Evolutionary conservation across 116 monocot genomes (phyloP), one percentile per base, ranked within the genome.

Genomic region (Posidonia oceanica): DNA sequence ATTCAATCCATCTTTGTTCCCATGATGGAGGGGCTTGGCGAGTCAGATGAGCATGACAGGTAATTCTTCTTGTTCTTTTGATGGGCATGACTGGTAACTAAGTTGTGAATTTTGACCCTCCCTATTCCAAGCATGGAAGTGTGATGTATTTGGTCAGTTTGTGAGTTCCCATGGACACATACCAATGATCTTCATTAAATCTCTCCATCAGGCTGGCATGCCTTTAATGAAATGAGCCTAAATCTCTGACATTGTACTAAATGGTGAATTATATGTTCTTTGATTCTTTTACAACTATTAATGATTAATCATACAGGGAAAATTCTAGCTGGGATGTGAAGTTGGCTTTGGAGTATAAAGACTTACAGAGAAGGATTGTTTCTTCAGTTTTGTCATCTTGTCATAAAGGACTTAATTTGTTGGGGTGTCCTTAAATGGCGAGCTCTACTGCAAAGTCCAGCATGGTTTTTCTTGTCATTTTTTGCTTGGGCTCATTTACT

Each of bases 1-100:
- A 58, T 92, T 16, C 52, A 77, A 54, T 97, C 97, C 37, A 85
- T 92, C 52, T 95, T 95, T 71, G 77, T 52, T 57, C 84, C 95
- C 14, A 86, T 95, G 84, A 75, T 88, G 71, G 83, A 86, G 70
- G 81, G 61, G 44, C 76, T 95, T 14, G 63, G 61, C 6, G 72
- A 80, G n/a, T 44, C 62, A 0, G 79, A 83, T 23, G 81, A 81
- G 36, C 6, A 72, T 22, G 74, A 82, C 64, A 64, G 55, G 72
- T 72, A 42, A 11, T 36, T 52, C 55, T 16, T 52, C 15, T 29
- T 36, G 13, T 11, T 44, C 7, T 11, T 4, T 52, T 38, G 5
- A 29, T 17, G 15, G 55, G 17, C 10, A 55, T 57, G 36, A 17
- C 14, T 20, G 14, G 10, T 13, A 17, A 56, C 36, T 57, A 7